Evolutionary conservation across 495 filamentous ascomycete species (phyloP).

Genomic region (Chaetomium tenue): DNA sequence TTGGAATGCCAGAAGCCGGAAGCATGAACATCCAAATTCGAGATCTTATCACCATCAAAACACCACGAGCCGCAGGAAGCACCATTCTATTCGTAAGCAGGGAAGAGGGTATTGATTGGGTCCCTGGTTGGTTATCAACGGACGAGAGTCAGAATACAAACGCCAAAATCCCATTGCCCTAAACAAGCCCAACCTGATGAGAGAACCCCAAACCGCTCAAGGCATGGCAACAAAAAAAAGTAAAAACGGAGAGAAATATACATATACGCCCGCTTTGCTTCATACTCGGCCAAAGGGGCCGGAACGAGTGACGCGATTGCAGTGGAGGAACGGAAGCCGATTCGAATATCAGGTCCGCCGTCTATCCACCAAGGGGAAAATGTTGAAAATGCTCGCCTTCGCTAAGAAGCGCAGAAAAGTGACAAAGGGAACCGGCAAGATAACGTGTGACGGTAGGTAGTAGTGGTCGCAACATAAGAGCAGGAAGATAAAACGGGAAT

Average conservation of each 20-base stretch:
- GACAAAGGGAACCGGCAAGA: too few species aligned
- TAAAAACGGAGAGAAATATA: neutral
- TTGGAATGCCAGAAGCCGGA: neutral
- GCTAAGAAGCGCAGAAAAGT: neutral
- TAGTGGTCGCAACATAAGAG: too few species aligned
- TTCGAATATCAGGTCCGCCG: neutral
- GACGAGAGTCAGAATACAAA: neutral
- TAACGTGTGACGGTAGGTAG: too few species aligned
- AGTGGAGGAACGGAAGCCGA: neutral
- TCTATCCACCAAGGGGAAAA: neutral
- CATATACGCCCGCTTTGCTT: slow-evolving; percentile 10
- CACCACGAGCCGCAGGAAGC: neutral
- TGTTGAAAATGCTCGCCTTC: slow-evolving; percentile 1
- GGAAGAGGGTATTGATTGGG: neutral
- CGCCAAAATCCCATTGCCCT: neutral
- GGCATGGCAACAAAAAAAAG: neutral
- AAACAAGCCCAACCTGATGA: slow-evolving; percentile 3
- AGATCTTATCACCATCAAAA: too few species aligned
- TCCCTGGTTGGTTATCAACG: slow-evolving; percentile 1
- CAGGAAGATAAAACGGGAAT: neutral
- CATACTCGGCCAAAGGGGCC: neutral
- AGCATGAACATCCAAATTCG: neutral
- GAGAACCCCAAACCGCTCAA: neutral
- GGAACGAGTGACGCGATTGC: slow-evolving; percentile 3
- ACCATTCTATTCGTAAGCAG: neutral